Evolutionary conservation across 73 alveolate species (phyloP).

Genomic region (Uronychia setigera): DNA sequence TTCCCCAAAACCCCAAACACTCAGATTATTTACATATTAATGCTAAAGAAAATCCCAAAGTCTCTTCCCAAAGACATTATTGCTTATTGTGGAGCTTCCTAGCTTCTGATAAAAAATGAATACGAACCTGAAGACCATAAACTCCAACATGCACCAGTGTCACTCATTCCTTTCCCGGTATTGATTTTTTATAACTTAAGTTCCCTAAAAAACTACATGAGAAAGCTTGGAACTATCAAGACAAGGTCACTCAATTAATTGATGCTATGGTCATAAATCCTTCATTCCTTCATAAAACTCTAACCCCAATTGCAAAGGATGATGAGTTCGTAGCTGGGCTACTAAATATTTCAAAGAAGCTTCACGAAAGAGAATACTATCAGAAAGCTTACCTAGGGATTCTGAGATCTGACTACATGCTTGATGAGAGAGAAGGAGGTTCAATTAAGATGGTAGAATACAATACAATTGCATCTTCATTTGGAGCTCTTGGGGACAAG

Average conservation of each 20-base stretch:
- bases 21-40: too few species aligned
- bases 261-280: constrained; percentile 44
- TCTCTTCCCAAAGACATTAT: too few species aligned
- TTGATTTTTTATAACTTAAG: too few species aligned
- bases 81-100: too few species aligned
- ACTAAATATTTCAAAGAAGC: constrained; percentile 40
- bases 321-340: constrained; percentile 61
- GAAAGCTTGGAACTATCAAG: constrained; percentile 16
- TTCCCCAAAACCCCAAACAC: too few species aligned
- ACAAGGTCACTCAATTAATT: constrained; percentile 30
- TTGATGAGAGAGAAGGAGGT: constrained; percentile 57
- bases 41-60: too few species aligned
- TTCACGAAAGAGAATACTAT: constrained; percentile 36
- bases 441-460: constrained; percentile 62
- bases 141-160: too few species aligned
- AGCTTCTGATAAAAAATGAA: too few species aligned
- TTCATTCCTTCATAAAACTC: constrained; percentile 26
- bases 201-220: constrained; percentile 24
- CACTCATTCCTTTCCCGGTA: too few species aligned
- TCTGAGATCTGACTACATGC: constrained; percentile 91
- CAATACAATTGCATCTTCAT: constrained; percentile 72
- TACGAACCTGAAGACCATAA: too few species aligned
- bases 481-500: constrained; percentile 61
- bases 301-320: constrained; percentile 29
- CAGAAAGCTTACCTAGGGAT: constrained; percentile 78